Evolutionary conservation across 305 asterid species (phyloP).

Genomic region (Ajuga reptans): DNA sequence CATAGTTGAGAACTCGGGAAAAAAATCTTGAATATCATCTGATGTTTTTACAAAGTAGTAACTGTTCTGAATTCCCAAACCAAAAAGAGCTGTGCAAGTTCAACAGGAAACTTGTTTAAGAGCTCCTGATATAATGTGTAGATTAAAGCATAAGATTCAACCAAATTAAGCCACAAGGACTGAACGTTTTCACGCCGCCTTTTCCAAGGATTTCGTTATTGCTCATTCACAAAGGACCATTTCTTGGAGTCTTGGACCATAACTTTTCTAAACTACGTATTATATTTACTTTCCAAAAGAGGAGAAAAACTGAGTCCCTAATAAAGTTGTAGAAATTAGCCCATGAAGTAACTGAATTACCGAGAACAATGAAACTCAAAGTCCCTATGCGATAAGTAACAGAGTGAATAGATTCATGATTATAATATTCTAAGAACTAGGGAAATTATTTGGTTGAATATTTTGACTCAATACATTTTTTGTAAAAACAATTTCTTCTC

Average conservation of each 20-base stretch:
- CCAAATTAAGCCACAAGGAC: not conserved
- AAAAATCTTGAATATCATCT: not conserved
- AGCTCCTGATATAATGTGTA: not conserved
- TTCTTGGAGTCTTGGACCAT: too few species aligned
- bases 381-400: not conserved
- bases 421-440: not conserved
- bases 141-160: not conserved
- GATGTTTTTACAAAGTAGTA: not conserved
- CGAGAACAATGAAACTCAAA: not conserved
- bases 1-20: not conserved
- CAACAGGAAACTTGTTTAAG: not conserved
- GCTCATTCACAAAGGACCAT: too few species aligned
- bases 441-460: not conserved
- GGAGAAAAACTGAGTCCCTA: not conserved
- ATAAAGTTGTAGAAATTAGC: not conserved
- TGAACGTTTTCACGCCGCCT: too few species aligned
- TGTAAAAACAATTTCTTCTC: not conserved
- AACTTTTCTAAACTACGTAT: too few species aligned
- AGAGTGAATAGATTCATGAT: not conserved
- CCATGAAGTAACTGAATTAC: not conserved
- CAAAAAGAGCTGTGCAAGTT: too few species aligned
- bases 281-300: too few species aligned
- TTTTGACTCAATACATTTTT: not conserved
- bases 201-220: too few species aligned
- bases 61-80: not conserved